Evolutionary conservation across 306 rosid genomes (phyloP), one percentile per base, ranked within the genome.

Genomic region (Psophocarpus tetragonolobus): DNA sequence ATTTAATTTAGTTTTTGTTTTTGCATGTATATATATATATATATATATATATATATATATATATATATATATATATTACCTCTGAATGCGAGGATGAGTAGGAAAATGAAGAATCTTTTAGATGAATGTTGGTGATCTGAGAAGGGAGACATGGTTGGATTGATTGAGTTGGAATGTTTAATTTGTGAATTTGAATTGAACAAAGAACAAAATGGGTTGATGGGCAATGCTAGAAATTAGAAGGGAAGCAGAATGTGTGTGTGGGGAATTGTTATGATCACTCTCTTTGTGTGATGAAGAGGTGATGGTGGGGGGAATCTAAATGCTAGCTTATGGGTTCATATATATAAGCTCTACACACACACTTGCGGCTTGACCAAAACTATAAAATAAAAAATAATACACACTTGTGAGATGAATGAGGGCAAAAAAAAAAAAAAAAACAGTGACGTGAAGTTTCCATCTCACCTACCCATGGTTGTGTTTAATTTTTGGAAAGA

Each of bases 271-370:
- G 24, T 45, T 15, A 45, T 45, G 51, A 44, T 17, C 51, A 68
- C 54, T 13, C 54, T 39, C 36, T 32, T 3, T 42, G 2, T 24
- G 21, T 26, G 80, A 8, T 44, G 30, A 61, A 30, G 21, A 1
- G 45, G 32, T 7, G 75, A 78, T 15, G 88, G 77, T 38, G 80
- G 81, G 75, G 85, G 79, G 89, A 85, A 75, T 87, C 75, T 65
- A 48, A 80, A 78, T 67, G 79, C 47, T 71, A 68, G 41, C 69
- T 5, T 68, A 20, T 72, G 62, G 20, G 27, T 70, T 10, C 17
- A 56, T 82, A 79, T 87, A 78, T 87, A 78, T 84, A 38, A 33
- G 36, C 15, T 12, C 5, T 0, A 11, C 48, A 15, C 41, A 10
- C 68, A 14, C 67, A 29, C 32, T 50, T 47, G 21, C 17, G 56